Percentiles rank a stretch among this genome's conserved stretches.
phyloP scores from a whole-genome alignment of 768 basidiomycete species.

The Daedalea quercina region DNA sequence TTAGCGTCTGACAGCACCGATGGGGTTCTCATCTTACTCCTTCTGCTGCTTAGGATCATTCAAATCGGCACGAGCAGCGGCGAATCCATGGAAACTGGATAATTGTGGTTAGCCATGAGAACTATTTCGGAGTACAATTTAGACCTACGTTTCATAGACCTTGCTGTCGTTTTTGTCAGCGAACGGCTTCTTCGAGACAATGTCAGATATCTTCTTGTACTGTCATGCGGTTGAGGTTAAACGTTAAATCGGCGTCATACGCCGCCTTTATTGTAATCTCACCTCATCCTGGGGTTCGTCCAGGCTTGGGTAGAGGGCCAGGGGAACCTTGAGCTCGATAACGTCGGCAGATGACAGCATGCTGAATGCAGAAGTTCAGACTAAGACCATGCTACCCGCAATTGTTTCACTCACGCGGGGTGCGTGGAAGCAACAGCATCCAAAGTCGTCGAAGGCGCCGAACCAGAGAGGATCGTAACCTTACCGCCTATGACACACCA shows the following conservation, averaged over 20 bases:
- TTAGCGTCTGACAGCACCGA: background rate
- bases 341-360: constrained; percentile 49
- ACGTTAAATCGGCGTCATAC: background rate
- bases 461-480: constrained; percentile 36
- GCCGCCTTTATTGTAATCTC: constrained; percentile 5
- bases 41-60: constrained; percentile 49
- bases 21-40: constrained; percentile 29
- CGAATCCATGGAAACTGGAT: constrained; percentile 55
- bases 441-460: constrained; percentile 34
- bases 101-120: background rate
- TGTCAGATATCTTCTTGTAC: constrained; percentile 44
- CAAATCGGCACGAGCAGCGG: constrained; percentile 55
- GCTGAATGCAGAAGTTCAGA: constrained; percentile 19
- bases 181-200: constrained; percentile 44
- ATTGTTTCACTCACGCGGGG: constrained; percentile 41
- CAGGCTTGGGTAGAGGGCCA: constrained; percentile 49
- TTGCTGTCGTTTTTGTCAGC: constrained; percentile 43
- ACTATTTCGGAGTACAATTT: background rate
- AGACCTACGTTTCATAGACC: constrained; percentile 30
- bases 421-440: constrained; percentile 46
- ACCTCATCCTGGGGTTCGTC: constrained; percentile 55
- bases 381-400: background rate
- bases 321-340: constrained; percentile 41
- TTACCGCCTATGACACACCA: constrained; percentile 40
- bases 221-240: constrained; percentile 11